Evolutionary conservation across 345 rosid genomes (phyloP).

Genomic region (Bretschneidera sinensis): DNA sequence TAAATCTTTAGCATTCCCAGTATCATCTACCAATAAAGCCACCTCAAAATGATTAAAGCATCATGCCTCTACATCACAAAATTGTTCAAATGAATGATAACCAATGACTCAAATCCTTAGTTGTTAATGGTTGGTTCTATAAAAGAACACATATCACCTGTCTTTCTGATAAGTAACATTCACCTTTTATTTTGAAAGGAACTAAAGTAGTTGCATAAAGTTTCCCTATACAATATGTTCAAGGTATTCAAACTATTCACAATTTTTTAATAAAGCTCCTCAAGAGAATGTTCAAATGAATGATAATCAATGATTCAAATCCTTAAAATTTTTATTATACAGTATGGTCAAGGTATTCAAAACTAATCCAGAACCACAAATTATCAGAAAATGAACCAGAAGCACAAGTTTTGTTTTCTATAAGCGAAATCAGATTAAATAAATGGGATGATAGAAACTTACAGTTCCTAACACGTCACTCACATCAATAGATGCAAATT

Average conservation of each 20-base stretch:
- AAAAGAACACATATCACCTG: neutral
- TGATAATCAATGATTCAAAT: no score
- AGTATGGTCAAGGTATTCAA: neutral
- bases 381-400: neutral
- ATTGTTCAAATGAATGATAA: neutral
- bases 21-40: neutral
- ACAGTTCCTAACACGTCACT: slow-evolving; percentile 97
- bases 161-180: no score
- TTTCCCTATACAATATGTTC: neutral
- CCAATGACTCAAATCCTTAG: neutral
- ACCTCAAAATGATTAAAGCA: neutral
- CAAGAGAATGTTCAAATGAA: no score
- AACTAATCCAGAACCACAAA: neutral
- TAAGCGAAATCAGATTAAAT: slow-evolving; percentile 16
- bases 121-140: no score
- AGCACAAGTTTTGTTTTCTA: neutral
- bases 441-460: slow-evolving; percentile 38
- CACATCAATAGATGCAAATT: slow-evolving; percentile 94
- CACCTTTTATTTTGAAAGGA: neutral
- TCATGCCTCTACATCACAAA: no score
- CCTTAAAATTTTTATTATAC: no score
- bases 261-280: no score
- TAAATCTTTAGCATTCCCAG: neutral
- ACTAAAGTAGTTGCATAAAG: neutral
- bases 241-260: neutral